Evolutionary conservation across 2,329 filamentous ascomycete genomes (phyloP), one percentile per base, ranked within the genome.

Genomic region (Aspergillus sp.): DNA sequence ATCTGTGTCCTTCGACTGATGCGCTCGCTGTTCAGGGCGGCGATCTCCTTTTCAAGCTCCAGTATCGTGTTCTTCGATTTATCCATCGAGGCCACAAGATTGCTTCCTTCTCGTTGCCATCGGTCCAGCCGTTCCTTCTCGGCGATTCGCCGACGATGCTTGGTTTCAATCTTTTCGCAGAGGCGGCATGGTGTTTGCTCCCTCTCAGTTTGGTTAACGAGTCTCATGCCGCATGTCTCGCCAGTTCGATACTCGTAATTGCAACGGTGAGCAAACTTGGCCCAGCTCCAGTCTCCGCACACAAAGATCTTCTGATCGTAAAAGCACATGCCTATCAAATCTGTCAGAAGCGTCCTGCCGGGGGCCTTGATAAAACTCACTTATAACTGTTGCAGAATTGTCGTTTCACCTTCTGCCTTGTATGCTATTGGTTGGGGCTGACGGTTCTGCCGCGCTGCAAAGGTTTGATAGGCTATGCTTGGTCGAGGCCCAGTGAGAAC

Each of bases 261-360:
- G 78, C 91, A 97, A 66, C 95, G 90, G 68, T 90, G 81, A 54
- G 87, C 83, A 75, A 96, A 96, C 72, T 85, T 86, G 54, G 88
- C 87, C 90, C 90, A 97, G 69, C 90, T 89, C 85, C 86, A 95
- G 77, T 89, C 91, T 61, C 87, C 86, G 72, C 91, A 97, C 45
- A 69, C 69, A 79, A 87, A 95, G 57, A 82, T 79, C 67, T 85
- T 89, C 70, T 91, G 86, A 61, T 96, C 90, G 76, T 90, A 97
- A 77, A 93, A 96, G 75, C 91, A 96, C 91, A 97, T 95, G 57
- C 64, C 76, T 71, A 58, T 60, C 48, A 53, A 42, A 54, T 53
- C 48, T 37, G 54, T 69, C 51, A 68, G 61, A 51, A 44, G 49
- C 47, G 37, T 33, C 48, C 43, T 35, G 41, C 50, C 39, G 46